Evolutionary conservation across 441 rosid species (phyloP).

Genomic region (Sinapis alba): DNA sequence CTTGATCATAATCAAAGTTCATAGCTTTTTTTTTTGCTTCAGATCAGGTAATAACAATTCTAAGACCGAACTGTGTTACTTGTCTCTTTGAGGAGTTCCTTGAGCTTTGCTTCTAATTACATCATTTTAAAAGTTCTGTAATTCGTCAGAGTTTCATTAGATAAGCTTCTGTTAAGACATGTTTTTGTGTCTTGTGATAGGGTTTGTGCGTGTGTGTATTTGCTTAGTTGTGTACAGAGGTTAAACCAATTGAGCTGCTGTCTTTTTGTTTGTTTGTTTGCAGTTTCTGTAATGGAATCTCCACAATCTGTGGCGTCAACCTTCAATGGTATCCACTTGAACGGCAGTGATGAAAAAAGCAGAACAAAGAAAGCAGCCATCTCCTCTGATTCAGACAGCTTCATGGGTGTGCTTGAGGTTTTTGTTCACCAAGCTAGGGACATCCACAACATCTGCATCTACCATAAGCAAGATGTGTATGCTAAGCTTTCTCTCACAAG

Average conservation of each 20-base stretch:
- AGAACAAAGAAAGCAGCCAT: constrained; percentile 42
- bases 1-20: constrained; percentile 18
- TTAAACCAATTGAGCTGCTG: background rate
- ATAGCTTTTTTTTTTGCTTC: constrained; percentile 19
- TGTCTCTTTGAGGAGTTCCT: constrained; percentile 6
- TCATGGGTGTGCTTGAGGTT: constrained; percentile 73
- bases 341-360: constrained; percentile 42
- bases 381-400: constrained; percentile 38
- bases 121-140: constrained; percentile 5
- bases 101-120: constrained; percentile 4
- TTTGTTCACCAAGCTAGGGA: constrained; percentile 93
- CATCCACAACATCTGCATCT: constrained; percentile 96
- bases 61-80: background rate
- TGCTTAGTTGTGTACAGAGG: background rate
- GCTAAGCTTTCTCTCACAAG: constrained; percentile 89
- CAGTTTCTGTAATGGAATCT: constrained; percentile 70
- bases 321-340: constrained; percentile 48
- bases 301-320: constrained; percentile 88
- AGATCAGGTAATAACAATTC: constrained; percentile 24
- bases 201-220: background rate
- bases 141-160: too few species aligned
- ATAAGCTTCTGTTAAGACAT: background rate
- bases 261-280: constrained; percentile 2
- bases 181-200: background rate
- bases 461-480: constrained; percentile 98